Evolutionary conservation across 1,284 basidiomycete species (phyloP), one percentile per base, ranked within the genome.

Genomic region (Cutaneotrichosporon curvatum): DNA sequence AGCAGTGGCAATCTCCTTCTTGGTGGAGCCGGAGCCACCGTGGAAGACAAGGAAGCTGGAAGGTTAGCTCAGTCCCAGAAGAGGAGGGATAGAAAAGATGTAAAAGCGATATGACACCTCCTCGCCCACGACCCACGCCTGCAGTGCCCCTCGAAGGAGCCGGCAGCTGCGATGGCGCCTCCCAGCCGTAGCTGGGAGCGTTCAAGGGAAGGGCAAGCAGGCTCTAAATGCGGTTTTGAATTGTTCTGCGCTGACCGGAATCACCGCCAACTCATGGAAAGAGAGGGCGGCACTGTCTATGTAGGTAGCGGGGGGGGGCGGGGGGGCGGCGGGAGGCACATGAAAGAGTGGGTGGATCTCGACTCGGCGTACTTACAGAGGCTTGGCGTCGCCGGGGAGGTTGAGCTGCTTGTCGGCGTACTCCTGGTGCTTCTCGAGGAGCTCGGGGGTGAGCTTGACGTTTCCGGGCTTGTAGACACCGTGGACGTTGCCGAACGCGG

Each of bases 31-130:
- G 48, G 94, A 97, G 61, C 95, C 95, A 75, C 95, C 95, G 78
- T 99, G 95, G 90, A 98, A 99, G 74, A 98, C 95, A 54, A 98
- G 87, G 83, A 85, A 97, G 62, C 86, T 88, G 54, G 40, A n/a
- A 28, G 51, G 25, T 59, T 37, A 55, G 45, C 40, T n/a, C n/a
- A 19, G 42, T 12, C 12, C 42, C 16, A 18, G 16, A 18, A 48
- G 21, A 37, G 23, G 8, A 10, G 1, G 20, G n/a, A n/a, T n/a
- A n/a, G n/a, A n/a, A n/a, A n/a, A n/a, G 12, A 32, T 69, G 65
- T 69, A 18, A 54, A 53, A 59, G 51, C 65, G 62, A 60, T 65
- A 63, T 67, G 67, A 67, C 67, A 69, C 67, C 63, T 61, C 65
- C 62, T 65, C 57, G 56, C 55, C 63, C 67, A 69, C 63, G 37